Conservation (phyloP, 495 filamentous ascomycete genomes). For the Penicillium cataractarum region DNA sequence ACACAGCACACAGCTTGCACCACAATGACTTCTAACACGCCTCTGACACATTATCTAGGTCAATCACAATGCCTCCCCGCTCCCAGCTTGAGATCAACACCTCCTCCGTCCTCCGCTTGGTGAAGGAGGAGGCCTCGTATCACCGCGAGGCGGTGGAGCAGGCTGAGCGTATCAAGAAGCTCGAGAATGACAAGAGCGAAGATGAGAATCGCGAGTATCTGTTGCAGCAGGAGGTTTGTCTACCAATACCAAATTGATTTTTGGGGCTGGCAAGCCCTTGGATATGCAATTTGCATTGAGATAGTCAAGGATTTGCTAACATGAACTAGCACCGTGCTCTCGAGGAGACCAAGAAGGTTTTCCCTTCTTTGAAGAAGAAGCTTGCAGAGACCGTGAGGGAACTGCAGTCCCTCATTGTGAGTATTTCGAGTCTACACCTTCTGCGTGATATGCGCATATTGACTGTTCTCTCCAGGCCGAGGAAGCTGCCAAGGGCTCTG, state of each 20-base stretch:
- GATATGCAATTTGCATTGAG: not conserved
- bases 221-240: slow-evolving; percentile 80
- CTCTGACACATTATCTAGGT: slow-evolving; percentile 11
- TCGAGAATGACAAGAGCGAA: slow-evolving; percentile 52
- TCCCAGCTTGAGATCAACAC: slow-evolving; percentile 74
- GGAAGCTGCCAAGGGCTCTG: slow-evolving; percentile 48
- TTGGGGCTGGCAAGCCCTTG: no score
- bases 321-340: slow-evolving; percentile 67
- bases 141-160: slow-evolving; percentile 79
- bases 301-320: not conserved
- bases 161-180: slow-evolving; percentile 68
- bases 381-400: slow-evolving; percentile 67
- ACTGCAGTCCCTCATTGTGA: slow-evolving; percentile 67
- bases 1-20: not conserved
- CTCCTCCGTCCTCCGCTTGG: slow-evolving; percentile 72
- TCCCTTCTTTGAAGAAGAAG: slow-evolving; percentile 67
- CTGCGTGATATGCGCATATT: not conserved
- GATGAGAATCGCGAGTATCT: slow-evolving; percentile 72
- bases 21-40: not conserved
- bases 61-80: slow-evolving; percentile 66
- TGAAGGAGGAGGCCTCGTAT: slow-evolving; percentile 91
- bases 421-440: slow-evolving; percentile 22
- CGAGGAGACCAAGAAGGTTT: slow-evolving; percentile 80
- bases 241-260: not conserved
- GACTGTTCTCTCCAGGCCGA: slow-evolving; percentile 34